phyloP scores from a whole-genome alignment of 768 basidiomycete species.

The Neoboletus subvelutipes region DNA sequence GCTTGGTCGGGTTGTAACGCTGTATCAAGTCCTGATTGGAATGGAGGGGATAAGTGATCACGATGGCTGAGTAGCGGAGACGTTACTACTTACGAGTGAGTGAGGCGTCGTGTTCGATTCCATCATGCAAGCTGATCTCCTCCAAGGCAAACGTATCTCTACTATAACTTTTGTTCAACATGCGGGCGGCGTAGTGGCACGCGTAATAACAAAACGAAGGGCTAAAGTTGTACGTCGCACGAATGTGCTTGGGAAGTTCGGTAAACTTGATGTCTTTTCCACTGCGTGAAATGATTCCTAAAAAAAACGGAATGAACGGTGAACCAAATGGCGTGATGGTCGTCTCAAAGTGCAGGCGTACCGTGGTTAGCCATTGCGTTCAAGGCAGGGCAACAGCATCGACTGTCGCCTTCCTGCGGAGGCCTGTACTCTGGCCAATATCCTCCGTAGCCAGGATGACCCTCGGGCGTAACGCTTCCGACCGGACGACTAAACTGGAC shows the following conservation, averaged over 20 bases:
- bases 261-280: slow-evolving; percentile 66
- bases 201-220: slow-evolving; percentile 66
- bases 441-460: slow-evolving; percentile 54
- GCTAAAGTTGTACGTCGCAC: slow-evolving; percentile 64
- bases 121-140: slow-evolving; percentile 28
- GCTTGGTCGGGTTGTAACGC: slow-evolving; percentile 51
- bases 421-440: slow-evolving; percentile 67
- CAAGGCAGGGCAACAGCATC: slow-evolving; percentile 68
- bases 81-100: slow-evolving; percentile 23
- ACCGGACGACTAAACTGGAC: slow-evolving; percentile 31
- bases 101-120: slow-evolving; percentile 25
- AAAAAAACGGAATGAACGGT: background rate
- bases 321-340: background rate
- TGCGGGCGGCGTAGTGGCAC: slow-evolving; percentile 54
- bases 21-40: slow-evolving; percentile 51
- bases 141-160: slow-evolving; percentile 60
- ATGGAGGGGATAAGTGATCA: background rate
- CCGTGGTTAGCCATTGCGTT: slow-evolving; percentile 84
- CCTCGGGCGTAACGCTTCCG: slow-evolving; percentile 54
- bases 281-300: slow-evolving; percentile 52
- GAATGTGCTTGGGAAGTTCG: slow-evolving; percentile 39
- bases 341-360: slow-evolving; percentile 49
- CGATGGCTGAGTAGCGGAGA: background rate
- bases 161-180: slow-evolving; percentile 55
- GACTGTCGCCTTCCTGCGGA: slow-evolving; percentile 60